phyloP scores from a whole-genome alignment of 257 asterid species.

The Solanum ahanhuiri region DNA sequence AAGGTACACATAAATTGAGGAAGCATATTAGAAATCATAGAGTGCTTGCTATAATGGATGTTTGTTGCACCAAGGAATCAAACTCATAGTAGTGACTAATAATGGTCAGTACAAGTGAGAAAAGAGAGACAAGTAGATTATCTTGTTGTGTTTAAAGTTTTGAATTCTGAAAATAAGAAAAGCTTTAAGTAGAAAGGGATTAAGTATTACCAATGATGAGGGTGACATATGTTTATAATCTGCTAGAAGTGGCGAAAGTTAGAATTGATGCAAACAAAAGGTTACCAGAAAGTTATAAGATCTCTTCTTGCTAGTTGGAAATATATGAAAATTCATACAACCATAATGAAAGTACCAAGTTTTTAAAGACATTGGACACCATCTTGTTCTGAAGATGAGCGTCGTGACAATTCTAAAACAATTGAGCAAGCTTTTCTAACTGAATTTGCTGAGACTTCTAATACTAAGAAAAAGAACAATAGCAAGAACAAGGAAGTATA shows the following conservation, averaged over 20 bases:
- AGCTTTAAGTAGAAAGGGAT: no score
- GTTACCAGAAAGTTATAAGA: no score
- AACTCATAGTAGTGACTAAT: not conserved
- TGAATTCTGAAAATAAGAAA: not conserved
- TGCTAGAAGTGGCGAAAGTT: no score
- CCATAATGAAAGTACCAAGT: not conserved
- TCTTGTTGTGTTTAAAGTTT: not conserved
- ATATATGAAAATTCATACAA: no score
- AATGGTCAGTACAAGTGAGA: not conserved
- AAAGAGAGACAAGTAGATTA: not conserved
- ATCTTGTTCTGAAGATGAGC: not conserved
- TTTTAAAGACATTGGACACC: not conserved
- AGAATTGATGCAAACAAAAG: no score
- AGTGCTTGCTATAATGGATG: not conserved
- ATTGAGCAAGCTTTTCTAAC: not conserved
- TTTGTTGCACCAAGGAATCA: not conserved
- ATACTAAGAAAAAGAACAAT: not conserved
- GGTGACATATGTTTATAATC: no score
- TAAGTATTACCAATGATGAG: no score
- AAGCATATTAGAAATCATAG: not conserved
- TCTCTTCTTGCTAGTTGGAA: no score
- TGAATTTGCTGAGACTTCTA: not conserved
- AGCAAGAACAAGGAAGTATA: no score
- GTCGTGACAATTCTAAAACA: not conserved
- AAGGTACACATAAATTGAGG: not conserved